Base-by-base conservation (phyloP, 1,284 basidiomycete species). In the Apiotrichum laibachii region DNA sequence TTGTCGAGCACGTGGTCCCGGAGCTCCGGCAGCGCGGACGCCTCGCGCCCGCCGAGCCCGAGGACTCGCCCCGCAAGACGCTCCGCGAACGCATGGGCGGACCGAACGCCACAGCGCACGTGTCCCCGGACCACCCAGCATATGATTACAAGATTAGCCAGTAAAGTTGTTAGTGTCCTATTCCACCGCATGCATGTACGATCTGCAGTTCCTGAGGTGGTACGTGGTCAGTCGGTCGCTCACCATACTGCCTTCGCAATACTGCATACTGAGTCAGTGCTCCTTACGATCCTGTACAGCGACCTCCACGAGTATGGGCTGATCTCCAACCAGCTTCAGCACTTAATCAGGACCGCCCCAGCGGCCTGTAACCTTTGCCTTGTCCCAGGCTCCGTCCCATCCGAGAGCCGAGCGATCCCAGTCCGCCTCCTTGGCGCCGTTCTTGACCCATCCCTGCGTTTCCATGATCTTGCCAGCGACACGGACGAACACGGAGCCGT, bases 381-480 rank as follows among this genome's bases (percentile, higher is more conserved):
- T 55, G 60, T 81, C 80, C 87, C 86, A 88, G 0, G 85, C 86
- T 13, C 80, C 85, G 60, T 88, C 85, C 83, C 85, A 88, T 0
- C 87, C 87, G 26, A 87, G 72, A 19, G 81, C 85, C 65, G 83
- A 85, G 46, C 80, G 64, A 72, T 87, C 86, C 86, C 86, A 88
- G 19, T 49, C 54, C 1, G 60, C 61, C 19, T 67, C 65, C 0
- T 72, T 60, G 4, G 80, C 80, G 0, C 84, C 84, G 75, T 83
- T 80, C 21, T 80, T 77, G 1, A 83, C 81, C 86, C 86, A 88
- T 0, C 86, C 86, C 58, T 85, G 76, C 16, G 77, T 80, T 42
- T 85, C 77, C 82, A 86, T 83, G 66, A 86, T 67, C 39, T 85
- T 77, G 1, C 86, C 86, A 1, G 86, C 86, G 33, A 84, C 82